Evolutionary conservation across 345 rosid species (phyloP).

Genomic region (Citrus unshiu): DNA sequence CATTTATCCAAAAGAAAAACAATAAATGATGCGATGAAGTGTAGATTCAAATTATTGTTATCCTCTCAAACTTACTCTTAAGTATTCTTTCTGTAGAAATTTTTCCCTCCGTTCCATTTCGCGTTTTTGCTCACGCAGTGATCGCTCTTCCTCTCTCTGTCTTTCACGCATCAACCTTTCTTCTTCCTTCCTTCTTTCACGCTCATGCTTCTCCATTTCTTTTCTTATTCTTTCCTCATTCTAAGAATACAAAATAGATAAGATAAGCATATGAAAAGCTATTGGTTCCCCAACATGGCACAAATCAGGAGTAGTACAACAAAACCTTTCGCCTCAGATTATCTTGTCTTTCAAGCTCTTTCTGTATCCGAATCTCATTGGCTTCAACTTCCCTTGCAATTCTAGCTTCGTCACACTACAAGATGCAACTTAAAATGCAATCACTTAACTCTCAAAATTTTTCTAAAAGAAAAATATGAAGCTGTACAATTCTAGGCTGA

Average conservation of each 20-base stretch:
- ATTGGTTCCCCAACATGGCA: neutral
- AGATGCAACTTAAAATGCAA: constrained; percentile 23
- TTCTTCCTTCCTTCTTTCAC: constrained; percentile 96
- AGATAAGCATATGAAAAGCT: constrained; percentile 17
- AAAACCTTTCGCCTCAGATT: constrained; percentile 69
- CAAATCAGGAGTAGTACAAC: constrained; percentile 9
- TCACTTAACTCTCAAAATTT: neutral
- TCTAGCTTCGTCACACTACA: constrained; percentile 67
- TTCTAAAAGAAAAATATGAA: neutral
- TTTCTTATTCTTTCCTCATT: constrained; percentile 81
- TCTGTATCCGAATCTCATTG: constrained; percentile 53
- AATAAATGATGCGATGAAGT: neutral
- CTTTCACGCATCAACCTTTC: constrained; percentile 94
- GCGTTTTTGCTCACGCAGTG: constrained; percentile 79
- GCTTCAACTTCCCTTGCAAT: constrained; percentile 68
- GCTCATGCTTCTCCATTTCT: constrained; percentile 90
- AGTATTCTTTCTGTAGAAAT: constrained; percentile 74
- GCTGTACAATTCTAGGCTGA: neutral
- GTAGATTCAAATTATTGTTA: neutral
- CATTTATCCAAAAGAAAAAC: neutral
- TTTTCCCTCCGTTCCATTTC: constrained; percentile 93
- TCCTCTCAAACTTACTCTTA: constrained; percentile 46
- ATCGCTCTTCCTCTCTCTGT: constrained; percentile 91
- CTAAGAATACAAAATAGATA: constrained; percentile 35
- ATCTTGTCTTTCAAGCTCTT: constrained; percentile 80